Percentiles rank a stretch among this genome's conserved stretches.
Evolutionary conservation across 2,329 filamentous ascomycete species (phyloP).

Genomic region (Botrytis hyacinthi): DNA sequence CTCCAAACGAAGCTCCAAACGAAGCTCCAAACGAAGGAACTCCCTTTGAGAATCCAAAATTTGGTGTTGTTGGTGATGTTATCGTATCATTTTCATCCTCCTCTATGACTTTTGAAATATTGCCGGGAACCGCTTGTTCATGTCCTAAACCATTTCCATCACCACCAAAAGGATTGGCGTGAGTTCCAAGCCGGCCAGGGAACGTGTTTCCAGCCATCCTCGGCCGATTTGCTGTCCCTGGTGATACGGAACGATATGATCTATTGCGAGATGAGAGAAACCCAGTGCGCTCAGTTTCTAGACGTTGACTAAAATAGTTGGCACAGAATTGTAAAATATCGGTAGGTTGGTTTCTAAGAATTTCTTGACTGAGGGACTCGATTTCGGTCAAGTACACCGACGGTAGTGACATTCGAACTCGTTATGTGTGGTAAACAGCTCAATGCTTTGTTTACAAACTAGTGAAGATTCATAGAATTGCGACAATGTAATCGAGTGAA

Average conservation of each 20-base stretch:
- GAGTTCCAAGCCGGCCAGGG: constrained; percentile 67
- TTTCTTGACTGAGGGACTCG: constrained; percentile 60
- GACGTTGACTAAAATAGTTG: constrained; percentile 64
- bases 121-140: constrained; percentile 48
- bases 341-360: constrained; percentile 55
- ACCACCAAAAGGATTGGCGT: constrained; percentile 71
- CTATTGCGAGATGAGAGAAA: constrained; percentile 45
- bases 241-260: constrained; percentile 36
- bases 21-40: constrained; percentile 38
- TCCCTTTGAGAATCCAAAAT: constrained; percentile 48
- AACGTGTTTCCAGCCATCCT: constrained; percentile 74
- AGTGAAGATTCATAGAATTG: constrained; percentile 6
- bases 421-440: constrained; percentile 1
- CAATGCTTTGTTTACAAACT: constrained; percentile 17
- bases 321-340: constrained; percentile 70
- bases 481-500: constrained; percentile 2
- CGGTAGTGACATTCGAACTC: constrained; percentile 48
- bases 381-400: constrained; percentile 60
- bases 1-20: constrained; percentile 35
- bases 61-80: constrained; percentile 69
- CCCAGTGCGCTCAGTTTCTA: constrained; percentile 62
- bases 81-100: constrained; percentile 73
- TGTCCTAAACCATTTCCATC: constrained; percentile 38
- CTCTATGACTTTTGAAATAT: constrained; percentile 49
- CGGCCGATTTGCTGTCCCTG: constrained; percentile 37